Evolutionary conservation across 352 stramenopile genomes (phyloP).

Genomic region (Globisporangium perplexum): DNA sequence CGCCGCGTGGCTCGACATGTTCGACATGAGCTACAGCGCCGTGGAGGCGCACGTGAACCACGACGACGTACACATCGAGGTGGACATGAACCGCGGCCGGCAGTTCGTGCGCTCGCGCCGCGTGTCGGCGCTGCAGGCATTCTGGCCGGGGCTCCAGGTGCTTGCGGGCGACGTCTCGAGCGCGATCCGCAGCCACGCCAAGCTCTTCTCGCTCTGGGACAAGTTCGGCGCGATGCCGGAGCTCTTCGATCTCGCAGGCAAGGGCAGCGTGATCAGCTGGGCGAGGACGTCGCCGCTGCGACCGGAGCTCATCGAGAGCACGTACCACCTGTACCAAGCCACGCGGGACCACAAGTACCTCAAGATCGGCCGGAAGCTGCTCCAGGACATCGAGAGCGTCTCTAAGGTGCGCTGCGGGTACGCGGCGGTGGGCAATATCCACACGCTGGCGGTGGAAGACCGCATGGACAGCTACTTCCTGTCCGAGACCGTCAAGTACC

Average conservation of each 20-base stretch:
- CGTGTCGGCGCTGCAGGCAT: constrained; percentile 91
- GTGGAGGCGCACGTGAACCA: constrained; percentile 77
- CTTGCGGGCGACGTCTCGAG: constrained; percentile 90
- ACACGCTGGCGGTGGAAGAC: constrained; percentile 88
- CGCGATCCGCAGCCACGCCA: constrained; percentile 89
- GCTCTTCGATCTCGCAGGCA: constrained; percentile 79
- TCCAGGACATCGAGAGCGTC: constrained; percentile 86
- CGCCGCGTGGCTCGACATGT: constrained; percentile 90
- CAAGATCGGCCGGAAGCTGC: constrained; percentile 82
- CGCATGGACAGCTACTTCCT: constrained; percentile 99
- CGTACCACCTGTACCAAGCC: constrained; percentile 93
- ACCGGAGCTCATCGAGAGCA: constrained; percentile 97
- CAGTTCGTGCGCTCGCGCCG: constrained; percentile 48
- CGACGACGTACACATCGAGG: constrained; percentile 73
- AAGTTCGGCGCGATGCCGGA: constrained; percentile 95
- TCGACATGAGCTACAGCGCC: constrained; percentile 72
- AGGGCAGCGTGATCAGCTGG: constrained; percentile 65
- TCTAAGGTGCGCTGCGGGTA: constrained; percentile 90
- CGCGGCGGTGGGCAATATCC: constrained; percentile 88
- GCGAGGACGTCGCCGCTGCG: constrained; percentile 89
- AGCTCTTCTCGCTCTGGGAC: constrained; percentile 93
- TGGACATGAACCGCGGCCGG: constrained; percentile 81
- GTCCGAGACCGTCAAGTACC: constrained; percentile 98
- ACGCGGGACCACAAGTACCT: constrained; percentile 87
- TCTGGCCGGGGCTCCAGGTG: constrained; percentile 96